A percentile compares a stretch with the other conserved stretches of the same genome.
Evolutionary conservation across 768 basidiomycete genomes (phyloP).

Genomic region (Calocybe cyanea): DNA sequence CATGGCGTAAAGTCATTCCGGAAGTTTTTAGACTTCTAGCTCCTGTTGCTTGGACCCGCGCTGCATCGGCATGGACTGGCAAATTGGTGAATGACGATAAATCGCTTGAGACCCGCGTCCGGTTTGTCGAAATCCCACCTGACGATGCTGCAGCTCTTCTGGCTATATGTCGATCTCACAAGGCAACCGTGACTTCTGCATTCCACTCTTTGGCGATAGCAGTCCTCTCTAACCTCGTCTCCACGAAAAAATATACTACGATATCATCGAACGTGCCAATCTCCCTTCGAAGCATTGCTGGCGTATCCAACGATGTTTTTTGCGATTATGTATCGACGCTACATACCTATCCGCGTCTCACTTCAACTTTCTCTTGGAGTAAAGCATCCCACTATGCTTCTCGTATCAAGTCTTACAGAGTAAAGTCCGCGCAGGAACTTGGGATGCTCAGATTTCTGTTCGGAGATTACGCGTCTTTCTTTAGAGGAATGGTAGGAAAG

Average conservation of each 20-base stretch:
- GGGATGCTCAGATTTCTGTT: conserved; percentile 31
- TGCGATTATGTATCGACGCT: conserved; percentile 30
- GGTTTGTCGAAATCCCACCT: conserved; percentile 22
- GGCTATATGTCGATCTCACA: conserved; percentile 23
- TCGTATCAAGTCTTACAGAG: conserved; percentile 19
- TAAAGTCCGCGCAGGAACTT: conserved; percentile 19
- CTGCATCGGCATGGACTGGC: conserved; percentile 27
- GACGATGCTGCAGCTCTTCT: conserved; percentile 19
- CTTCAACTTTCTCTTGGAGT: conserved; percentile 27
- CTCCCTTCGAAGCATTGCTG: conserved; percentile 27
- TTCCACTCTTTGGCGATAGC: conserved; percentile 24
- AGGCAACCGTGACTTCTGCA: conserved; percentile 29
- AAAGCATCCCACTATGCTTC: conserved; percentile 24
- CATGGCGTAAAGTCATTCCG: conserved; percentile 19
- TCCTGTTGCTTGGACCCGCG: conserved; percentile 25
- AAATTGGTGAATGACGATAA: conserved; percentile 16
- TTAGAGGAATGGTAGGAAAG: conserved; percentile 25
- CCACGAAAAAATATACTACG: conserved; percentile 9
- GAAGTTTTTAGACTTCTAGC: conserved; percentile 21
- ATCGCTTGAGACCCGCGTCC: conserved; percentile 20
- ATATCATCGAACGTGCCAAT: conserved; percentile 25
- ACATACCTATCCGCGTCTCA: conserved; percentile 17
- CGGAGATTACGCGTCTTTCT: conserved; percentile 26
- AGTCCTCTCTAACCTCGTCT: conserved; percentile 23
- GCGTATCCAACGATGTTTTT: conserved; percentile 23